phyloP scores from a whole-genome alignment of 345 rosid genomes.

The Brassica nigra region DNA sequence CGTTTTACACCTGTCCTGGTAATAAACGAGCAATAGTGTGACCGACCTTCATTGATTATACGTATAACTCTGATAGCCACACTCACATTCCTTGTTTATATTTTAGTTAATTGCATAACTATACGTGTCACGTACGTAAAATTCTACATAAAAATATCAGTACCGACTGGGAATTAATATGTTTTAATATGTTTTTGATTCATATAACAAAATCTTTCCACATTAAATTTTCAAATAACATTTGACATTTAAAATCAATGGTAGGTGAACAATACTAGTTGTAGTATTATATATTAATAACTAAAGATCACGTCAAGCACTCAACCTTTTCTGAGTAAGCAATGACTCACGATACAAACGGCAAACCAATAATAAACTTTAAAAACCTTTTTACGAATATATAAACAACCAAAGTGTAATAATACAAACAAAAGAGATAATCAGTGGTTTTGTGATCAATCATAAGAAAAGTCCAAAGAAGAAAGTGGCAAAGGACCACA shows the following conservation, averaged over 20 bases:
- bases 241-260: neutral
- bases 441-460: slow-evolving; percentile 16
- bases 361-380: slow-evolving; percentile 2
- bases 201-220: neutral
- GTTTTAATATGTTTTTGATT: neutral
- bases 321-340: slow-evolving; percentile 12
- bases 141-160: neutral
- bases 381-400: neutral
- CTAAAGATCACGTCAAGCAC: slow-evolving; percentile 11
- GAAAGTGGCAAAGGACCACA: slow-evolving; percentile 28
- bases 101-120: neutral
- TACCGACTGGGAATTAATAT: slow-evolving; percentile 6
- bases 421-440: neutral
- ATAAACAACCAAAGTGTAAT: neutral
- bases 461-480: slow-evolving; percentile 37
- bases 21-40: neutral
- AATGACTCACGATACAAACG: slow-evolving; percentile 36
- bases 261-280: slow-evolving; percentile 9
- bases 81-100: neutral
- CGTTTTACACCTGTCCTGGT: neutral
- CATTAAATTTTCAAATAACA: neutral
- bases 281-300: neutral
- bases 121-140: slow-evolving; percentile 6
- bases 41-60: slow-evolving; percentile 13
- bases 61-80: neutral